Evolutionary conservation across 2,329 filamentous ascomycete species (phyloP), one percentile per base, ranked within the genome.

Genomic region (Penicillium sp.): DNA sequence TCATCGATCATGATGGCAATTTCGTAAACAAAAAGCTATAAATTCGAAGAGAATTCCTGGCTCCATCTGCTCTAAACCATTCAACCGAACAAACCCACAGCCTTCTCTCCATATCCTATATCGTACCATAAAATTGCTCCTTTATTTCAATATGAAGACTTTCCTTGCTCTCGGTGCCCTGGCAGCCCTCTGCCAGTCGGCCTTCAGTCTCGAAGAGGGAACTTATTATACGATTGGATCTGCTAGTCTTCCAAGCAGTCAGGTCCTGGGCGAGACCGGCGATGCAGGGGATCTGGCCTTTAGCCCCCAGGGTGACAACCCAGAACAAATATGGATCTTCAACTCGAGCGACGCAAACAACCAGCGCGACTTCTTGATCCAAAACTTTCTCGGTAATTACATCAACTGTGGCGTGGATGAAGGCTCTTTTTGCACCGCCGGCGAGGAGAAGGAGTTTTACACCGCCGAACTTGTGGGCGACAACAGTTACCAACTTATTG

Each of bases 221-320:
- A 20, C 24, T n/a, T 42, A 42, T n/a, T 42, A 42, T n/a, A 30
- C 10, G 9, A 42, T 42, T 17, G 39, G 39, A 30, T 42, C 39
- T 15, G 24, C 23, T 7, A 20, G 7, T 20, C 26, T 29, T 21
- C 15, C 12, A 27, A 7, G n/a, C 10, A 3, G 12, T n/a, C 13
- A 20, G 39, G 9, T 42, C 17, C 39, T 29, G 15, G 21, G 17
- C 12, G 39, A 30, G 23, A 10, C n/a, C 13, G 15, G 8, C 8
- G 39, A 20, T 29, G 24, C 4, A 2, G 8, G 7, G 3, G 7
- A n/a, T 1, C 24, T 42, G 13, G 23, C 3, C 1, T 42, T 42
- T 17, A 13, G 8, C 7, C 24, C 15, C 17, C 20, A 17, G 15
- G 29, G 20, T 3, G 15, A 10, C 15, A 6, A 42, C n/a, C 21